Base-by-base conservation (phyloP, 805 yeast genomes). In the Metschnikowia matae region DNA sequence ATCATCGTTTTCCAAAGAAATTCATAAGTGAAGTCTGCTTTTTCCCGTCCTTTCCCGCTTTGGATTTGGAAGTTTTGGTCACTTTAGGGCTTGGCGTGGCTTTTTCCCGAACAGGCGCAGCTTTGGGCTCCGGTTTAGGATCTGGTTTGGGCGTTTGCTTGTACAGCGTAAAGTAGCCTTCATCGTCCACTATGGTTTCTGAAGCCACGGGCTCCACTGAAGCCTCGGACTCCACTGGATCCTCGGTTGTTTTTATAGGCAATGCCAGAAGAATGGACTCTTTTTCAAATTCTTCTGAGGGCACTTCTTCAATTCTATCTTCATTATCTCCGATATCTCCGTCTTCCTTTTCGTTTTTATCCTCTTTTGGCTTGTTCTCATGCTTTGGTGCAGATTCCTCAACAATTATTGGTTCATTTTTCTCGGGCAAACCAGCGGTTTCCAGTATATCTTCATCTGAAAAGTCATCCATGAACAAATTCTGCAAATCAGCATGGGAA, bases 101-200 rank as follows among this genome's bases (percentile, higher is more conserved):
- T 31, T 44, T 45, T 37, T 43, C 37, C 14, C 29, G 41, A 3
- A 13, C 31, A 20, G 48, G n/a, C 34, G 37, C 20, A 40, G 26
- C 44, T 21, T 46, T 34, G 34, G 48, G 18, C 41, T 21, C 35
- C 4, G 48, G 35, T 23, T 46, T 52, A 3, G 48, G 44, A 57
- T 35, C 37, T 31, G 38, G 49, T 41, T 50, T 63, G 4, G 48
- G 44, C 57, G 35, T 40, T 31, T 40, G 49, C 44, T 50, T 63
- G 44, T 62, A 65, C 2, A 80, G 73, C 0, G 78, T 74, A 20
- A 77, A 63, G 56, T 71, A 80, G 0, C 83, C 84, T 48, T 79
- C 83, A 36, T 76, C 82, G 53, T 79, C 84, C 14, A 57, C 50
- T 0, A 56, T 54, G 0, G 58, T 55, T 26, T 52, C 57, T 8